phyloP scores from a whole-genome alignment of 345 rosid species.

The Syzygium oleosum region DNA sequence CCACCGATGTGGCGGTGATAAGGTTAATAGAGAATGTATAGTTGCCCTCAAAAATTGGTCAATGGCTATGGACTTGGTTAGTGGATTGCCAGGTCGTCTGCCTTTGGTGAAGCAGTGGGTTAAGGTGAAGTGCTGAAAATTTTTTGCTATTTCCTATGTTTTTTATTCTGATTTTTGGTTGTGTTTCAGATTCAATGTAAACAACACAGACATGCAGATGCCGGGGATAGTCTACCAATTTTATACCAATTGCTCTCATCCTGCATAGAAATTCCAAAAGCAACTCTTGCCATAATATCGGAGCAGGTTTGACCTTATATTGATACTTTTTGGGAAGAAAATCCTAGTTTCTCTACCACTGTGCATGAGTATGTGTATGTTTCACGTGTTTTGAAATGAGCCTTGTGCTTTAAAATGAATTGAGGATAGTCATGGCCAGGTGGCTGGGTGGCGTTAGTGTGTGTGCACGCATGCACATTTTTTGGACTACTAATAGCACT shows the following conservation, averaged over 20 bases:
- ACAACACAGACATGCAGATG: conserved; percentile 21
- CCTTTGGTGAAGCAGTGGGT: conserved; percentile 84
- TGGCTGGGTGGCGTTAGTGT: background rate
- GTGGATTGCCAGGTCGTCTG: conserved; percentile 44
- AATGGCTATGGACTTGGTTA: conserved; percentile 39
- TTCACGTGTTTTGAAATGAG: background rate
- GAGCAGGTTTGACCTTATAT: conserved; percentile 62
- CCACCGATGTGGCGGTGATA: conserved; percentile 37
- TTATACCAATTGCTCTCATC: conserved; percentile 45
- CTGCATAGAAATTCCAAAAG: conserved; percentile 28
- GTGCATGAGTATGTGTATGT: background rate
- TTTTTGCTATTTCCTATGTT: background rate
- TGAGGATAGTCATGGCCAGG: background rate
- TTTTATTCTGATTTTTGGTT: conserved; percentile 23
- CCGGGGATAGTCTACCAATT: conserved; percentile 27
- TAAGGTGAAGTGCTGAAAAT: conserved; percentile 46
- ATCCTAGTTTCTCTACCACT: background rate
- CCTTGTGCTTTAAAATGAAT: background rate
- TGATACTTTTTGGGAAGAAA: background rate
- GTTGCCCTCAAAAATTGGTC: conserved; percentile 63
- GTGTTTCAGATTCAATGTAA: conserved; percentile 49
- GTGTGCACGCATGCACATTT: background rate
- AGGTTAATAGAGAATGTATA: conserved; percentile 28
- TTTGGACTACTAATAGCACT: background rate
- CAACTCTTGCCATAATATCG: conserved; percentile 42